Evolutionary conservation across 345 rosid species (phyloP).

Genomic region (Eucalyptus sp.): DNA sequence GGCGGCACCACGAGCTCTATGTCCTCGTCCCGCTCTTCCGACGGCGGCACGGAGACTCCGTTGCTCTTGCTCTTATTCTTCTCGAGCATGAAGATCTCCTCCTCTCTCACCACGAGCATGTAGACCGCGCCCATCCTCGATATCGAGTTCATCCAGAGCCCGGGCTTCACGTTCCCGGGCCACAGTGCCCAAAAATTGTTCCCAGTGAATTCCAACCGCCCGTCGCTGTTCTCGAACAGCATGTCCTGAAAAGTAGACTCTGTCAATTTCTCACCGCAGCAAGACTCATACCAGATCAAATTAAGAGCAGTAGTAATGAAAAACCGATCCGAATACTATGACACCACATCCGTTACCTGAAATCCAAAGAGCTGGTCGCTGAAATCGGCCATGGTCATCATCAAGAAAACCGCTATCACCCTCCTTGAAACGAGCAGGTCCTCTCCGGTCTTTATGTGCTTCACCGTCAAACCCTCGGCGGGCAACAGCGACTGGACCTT

Average conservation of each 20-base stretch:
- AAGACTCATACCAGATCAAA: neutral
- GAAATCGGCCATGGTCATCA: constrained; percentile 92
- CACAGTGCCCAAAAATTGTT: constrained; percentile 48
- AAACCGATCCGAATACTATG: neutral
- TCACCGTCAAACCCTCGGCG: constrained; percentile 39
- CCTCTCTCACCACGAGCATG: constrained; percentile 56
- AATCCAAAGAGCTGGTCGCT: constrained; percentile 71
- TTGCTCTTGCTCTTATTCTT: constrained; percentile 23
- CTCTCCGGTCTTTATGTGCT: constrained; percentile 74
- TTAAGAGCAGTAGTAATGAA: neutral
- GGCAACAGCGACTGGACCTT: constrained; percentile 52
- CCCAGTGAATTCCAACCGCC: constrained; percentile 57
- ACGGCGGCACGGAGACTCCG: neutral
- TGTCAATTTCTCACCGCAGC: neutral
- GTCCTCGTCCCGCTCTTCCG: constrained; percentile 48
- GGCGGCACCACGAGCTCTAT: constrained; percentile 73
- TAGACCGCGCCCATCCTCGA: constrained; percentile 87
- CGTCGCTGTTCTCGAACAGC: constrained; percentile 48
- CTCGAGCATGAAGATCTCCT: constrained; percentile 51
- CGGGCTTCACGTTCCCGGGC: constrained; percentile 92
- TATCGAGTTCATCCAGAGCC: constrained; percentile 63
- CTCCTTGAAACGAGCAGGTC: constrained; percentile 61
- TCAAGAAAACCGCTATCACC: constrained; percentile 43
- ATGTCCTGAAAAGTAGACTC: constrained; percentile 30
- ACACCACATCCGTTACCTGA: neutral